phyloP scores from a whole-genome alignment of 2,329 filamentous ascomycete genomes.

The Fusarium nelsonii region DNA sequence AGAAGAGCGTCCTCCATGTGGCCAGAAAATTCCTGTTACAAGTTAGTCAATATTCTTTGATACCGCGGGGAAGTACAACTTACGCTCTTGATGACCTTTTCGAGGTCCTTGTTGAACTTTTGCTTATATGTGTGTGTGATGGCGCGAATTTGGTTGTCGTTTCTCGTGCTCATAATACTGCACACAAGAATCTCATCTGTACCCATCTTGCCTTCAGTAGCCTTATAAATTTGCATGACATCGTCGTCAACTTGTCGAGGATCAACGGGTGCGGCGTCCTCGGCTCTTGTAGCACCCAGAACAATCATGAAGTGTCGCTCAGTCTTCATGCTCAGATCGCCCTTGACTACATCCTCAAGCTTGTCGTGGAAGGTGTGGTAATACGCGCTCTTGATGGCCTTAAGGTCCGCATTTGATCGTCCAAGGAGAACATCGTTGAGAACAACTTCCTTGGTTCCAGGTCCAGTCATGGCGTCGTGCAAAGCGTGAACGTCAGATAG shows the following conservation, averaged over 20 bases:
- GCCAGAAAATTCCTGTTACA: conserved; percentile 79
- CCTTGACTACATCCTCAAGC: conserved; percentile 79
- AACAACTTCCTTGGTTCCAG: conserved; percentile 87
- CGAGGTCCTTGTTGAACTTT: conserved; percentile 77
- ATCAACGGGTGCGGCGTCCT: conserved; percentile 81
- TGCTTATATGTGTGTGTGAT: conserved; percentile 81
- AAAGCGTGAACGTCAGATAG: conserved; percentile 79
- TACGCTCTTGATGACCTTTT: conserved; percentile 78
- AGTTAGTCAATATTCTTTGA: background rate
- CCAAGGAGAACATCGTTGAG: conserved; percentile 88
- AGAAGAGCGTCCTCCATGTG: conserved; percentile 91
- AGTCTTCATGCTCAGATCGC: conserved; percentile 88
- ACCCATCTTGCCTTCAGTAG: conserved; percentile 78
- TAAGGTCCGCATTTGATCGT: conserved; percentile 87
- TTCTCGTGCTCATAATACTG: conserved; percentile 79
- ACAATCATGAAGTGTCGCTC: conserved; percentile 88
- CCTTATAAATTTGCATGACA: conserved; percentile 79
- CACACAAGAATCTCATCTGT: conserved; percentile 84
- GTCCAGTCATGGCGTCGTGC: conserved; percentile 78
- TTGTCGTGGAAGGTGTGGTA: conserved; percentile 72
- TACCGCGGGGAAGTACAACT: conserved; percentile 39
- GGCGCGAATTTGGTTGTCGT: conserved; percentile 85
- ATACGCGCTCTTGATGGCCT: conserved; percentile 86
- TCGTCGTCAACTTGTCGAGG: conserved; percentile 81
- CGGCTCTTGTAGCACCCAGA: conserved; percentile 77